Evolutionary conservation across 2,329 filamentous ascomycete genomes (phyloP).

Genomic region (Cladophialophora exuberans): DNA sequence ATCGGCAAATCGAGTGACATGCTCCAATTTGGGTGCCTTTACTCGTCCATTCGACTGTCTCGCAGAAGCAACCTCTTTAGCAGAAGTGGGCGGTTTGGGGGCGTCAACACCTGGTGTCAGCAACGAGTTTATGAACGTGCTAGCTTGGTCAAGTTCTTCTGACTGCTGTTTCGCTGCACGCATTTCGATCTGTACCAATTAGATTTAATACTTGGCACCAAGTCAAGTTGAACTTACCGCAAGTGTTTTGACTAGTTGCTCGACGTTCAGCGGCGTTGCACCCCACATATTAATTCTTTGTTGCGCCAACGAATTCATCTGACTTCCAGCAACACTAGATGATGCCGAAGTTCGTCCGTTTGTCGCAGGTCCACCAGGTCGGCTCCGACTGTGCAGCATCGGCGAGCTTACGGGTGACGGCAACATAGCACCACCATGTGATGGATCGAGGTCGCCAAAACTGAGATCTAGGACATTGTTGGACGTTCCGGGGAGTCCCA

Average conservation of each 20-base stretch:
- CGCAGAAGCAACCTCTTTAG: conserved; percentile 48
- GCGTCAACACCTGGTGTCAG: conserved; percentile 68
- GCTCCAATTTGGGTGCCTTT: conserved; percentile 65
- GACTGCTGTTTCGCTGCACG: conserved; percentile 85
- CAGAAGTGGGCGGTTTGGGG: conserved; percentile 51
- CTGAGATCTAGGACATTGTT: conserved; percentile 77
- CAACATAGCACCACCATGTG: conserved; percentile 71
- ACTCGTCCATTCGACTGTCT: conserved; percentile 51
- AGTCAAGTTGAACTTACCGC: conserved; percentile 61
- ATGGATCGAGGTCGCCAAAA: conserved; percentile 86
- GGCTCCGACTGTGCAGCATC: conserved; percentile 67
- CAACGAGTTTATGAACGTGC: conserved; percentile 77
- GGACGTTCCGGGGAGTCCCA: conserved; percentile 75
- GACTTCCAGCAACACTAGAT: conserved; percentile 58
- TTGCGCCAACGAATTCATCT: conserved; percentile 65
- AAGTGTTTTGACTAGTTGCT: conserved; percentile 88
- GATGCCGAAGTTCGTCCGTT: conserved; percentile 65
- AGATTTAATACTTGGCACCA: conserved; percentile 3
- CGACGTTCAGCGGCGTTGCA: conserved; percentile 79
- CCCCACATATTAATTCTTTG: conserved; percentile 83
- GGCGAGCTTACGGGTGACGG: conserved; percentile 69
- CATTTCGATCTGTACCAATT: conserved; percentile 73
- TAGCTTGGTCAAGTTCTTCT: conserved; percentile 79
- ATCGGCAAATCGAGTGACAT: conserved; percentile 85
- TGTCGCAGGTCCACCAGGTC: conserved; percentile 69